phyloP scores from a whole-genome alignment of 345 rosid genomes.

The Bruguiera gymnorhiza region DNA sequence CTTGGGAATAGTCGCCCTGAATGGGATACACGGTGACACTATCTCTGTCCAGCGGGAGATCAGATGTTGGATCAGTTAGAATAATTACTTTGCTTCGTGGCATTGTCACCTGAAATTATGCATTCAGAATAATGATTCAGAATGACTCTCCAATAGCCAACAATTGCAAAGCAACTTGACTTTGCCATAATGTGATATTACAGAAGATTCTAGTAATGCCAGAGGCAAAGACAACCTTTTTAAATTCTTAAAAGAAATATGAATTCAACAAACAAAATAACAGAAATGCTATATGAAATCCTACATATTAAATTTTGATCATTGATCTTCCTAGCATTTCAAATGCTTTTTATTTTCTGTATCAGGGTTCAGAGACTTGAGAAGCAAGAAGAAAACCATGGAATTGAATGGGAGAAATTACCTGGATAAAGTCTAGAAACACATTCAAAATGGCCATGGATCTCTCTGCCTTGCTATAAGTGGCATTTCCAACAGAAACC shows the following conservation, averaged over 20 bases:
- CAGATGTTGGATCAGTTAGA: constrained; percentile 84
- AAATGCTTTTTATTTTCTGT: no score
- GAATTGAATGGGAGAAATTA: constrained; percentile 9
- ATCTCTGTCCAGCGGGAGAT: constrained; percentile 47
- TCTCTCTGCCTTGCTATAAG: constrained; percentile 62
- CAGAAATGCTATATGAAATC: no score
- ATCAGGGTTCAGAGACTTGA: neutral
- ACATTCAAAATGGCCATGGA: constrained; percentile 67
- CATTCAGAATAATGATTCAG: neutral
- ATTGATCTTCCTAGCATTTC: no score
- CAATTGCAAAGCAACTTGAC: neutral
- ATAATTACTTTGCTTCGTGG: constrained; percentile 64
- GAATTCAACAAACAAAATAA: neutral
- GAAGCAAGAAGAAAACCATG: neutral
- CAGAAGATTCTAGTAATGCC: neutral
- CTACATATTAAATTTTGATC: no score
- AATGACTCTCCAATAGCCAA: neutral
- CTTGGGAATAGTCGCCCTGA: constrained; percentile 76
- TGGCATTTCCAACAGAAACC: constrained; percentile 71
- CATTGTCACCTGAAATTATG: constrained; percentile 65
- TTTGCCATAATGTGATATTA: neutral
- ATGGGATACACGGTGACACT: constrained; percentile 61
- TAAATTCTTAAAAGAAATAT: neutral
- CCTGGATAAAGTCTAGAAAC: constrained; percentile 74
- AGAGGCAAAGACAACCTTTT: neutral